Evolutionary conservation across 225 moss, liverwort and hornwort species (phyloP).

Genomic region (Thuidium tamariscinum): DNA sequence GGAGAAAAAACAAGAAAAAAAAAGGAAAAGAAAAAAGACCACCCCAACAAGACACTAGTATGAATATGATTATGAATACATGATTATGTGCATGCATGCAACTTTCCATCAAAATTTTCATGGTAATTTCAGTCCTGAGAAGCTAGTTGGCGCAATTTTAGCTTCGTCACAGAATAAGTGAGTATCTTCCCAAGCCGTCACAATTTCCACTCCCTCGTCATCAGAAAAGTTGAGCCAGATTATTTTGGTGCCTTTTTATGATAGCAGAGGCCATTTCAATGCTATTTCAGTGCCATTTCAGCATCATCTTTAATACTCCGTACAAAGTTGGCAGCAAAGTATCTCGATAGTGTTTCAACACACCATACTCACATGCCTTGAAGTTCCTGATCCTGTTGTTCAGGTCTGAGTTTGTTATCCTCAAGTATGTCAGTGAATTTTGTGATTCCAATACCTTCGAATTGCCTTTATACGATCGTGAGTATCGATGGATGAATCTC

Average conservation of each 20-base stretch:
- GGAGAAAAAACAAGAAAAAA: neutral
- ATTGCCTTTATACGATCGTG: neutral
- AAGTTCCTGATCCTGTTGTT: neutral
- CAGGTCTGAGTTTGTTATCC: neutral
- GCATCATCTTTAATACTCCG: no score
- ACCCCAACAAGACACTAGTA: no score
- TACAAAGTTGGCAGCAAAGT: no score
- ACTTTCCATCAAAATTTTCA: neutral
- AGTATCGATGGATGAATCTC: neutral
- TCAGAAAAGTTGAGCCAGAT: no score
- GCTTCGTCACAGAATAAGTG: neutral
- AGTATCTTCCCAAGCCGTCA: neutral
- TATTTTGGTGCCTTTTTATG: no score
- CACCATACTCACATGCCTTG: no score
- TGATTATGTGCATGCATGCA: no score
- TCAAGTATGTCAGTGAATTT: neutral
- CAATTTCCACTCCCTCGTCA: neutral
- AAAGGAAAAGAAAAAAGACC: neutral
- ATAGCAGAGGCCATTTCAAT: no score
- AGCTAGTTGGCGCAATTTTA: neutral
- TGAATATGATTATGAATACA: neutral
- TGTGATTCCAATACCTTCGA: neutral
- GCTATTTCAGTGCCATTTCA: no score
- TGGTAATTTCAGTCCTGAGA: neutral
- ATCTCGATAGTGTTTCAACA: no score